Evolutionary conservation across 2,329 filamentous ascomycete genomes (phyloP), one percentile per base, ranked within the genome.

Genomic region (Coleophoma cylindrospora): DNA sequence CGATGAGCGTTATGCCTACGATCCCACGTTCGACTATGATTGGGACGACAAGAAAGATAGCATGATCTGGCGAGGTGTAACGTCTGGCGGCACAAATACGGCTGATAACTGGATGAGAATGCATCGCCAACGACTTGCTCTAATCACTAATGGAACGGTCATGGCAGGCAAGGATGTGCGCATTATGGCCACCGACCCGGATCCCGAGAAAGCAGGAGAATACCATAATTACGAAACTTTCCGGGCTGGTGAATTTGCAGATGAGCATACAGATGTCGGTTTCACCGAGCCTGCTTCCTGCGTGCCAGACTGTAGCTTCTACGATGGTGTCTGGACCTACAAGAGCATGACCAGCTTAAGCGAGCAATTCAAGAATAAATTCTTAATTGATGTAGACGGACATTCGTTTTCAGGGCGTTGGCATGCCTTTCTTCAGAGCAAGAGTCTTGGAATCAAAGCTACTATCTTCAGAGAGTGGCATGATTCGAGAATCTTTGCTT

Each of bases 381-480:
- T 81, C 61, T 73, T 92, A 2, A 81, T 86, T 0, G 89, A 94
- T 63, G 78, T 92, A 50, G 89, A 92, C 65, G 89, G 88, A 32
- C 84, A 87, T 68, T 81, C 77, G 2, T 87, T 86, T 61, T 85
- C 80, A 22, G 85, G 84, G 1, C 78, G 85, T 6, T 89, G 84
- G 61, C 75, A 83, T 4, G 81, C 79, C 0, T 90, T 91, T 64
- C 70, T 92, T 21, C 74, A 79, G 34, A 87, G 81, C 32, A 87
- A 81, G 2, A 84, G 80, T 14, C 66, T 91, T 9, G 86, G 86
- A 0, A 80, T 94, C 69, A 94, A 92, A 69, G 81, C 84, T 6
- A 90, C 88, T 0, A 72, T 92, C 19, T 94, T 84, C 69, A 76
- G 80, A 17, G 89, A 94, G 65, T 94, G 88, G 89, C 88, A 91